A percentile compares a stretch with the other conserved stretches of the same genome.
Conservation (phyloP, 2,329 filamentous ascomycete genomes). For the Talaromyces sp. region DNA sequence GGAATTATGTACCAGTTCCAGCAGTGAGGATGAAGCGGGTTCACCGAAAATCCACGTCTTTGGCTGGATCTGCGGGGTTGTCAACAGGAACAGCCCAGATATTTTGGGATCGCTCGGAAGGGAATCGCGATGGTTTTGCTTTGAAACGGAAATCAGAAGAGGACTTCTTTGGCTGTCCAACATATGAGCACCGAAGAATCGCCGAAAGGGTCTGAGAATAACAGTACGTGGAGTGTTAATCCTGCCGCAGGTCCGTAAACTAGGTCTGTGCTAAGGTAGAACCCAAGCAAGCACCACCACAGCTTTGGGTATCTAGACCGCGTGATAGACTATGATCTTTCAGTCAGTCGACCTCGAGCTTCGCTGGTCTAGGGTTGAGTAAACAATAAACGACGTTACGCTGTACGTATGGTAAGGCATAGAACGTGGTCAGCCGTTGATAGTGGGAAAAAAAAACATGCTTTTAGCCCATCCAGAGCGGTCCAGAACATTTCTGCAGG, state of each 20-base stretch:
- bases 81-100: not conserved
- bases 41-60: not conserved
- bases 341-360: not conserved
- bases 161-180: not conserved
- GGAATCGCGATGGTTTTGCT: not conserved
- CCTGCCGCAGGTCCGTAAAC: not conserved
- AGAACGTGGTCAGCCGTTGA: slow-evolving; percentile 1
- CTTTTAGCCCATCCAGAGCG: not conserved
- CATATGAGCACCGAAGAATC: not conserved
- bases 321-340: not conserved
- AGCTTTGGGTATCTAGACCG: not conserved
- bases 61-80: slow-evolving; percentile 2
- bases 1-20: not conserved
- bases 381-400: not conserved
- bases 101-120: not conserved
- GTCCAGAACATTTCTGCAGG: not conserved
- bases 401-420: not conserved
- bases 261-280: not conserved
- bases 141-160: not conserved
- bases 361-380: not conserved
- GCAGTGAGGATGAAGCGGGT: not conserved
- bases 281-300: not conserved
- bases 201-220: not conserved
- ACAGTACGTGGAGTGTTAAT: not conserved
- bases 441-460: not conserved